Percentiles rank a stretch among this genome's conserved stretches.
phyloP scores from a whole-genome alignment of 371 early-diverging fungal genomes.

The Apophysomyces ossiformis region DNA sequence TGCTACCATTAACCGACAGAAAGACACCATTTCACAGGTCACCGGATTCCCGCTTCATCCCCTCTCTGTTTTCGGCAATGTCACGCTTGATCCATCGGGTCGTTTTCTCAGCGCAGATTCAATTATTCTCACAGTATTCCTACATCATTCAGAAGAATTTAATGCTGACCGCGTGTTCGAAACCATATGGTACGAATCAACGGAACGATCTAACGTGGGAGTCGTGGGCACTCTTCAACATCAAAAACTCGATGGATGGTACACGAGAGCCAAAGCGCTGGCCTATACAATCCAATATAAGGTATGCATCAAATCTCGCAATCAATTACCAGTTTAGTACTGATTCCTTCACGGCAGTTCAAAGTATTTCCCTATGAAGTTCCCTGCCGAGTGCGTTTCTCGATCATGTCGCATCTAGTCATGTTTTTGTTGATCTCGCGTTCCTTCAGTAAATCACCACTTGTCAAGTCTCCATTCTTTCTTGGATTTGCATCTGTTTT shows the following conservation, averaged over 20 bases:
- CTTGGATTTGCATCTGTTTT: constrained; percentile 68
- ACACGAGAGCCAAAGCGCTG: constrained; percentile 17
- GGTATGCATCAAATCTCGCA: constrained; percentile 15
- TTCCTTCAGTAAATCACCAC: constrained; percentile 64
- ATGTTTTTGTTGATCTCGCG: constrained; percentile 68
- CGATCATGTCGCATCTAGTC: constrained; percentile 22
- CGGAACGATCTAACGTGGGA: constrained; percentile 7
- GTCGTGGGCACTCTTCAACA: constrained; percentile 11
- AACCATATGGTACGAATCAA: background rate
- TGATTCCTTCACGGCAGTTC: constrained; percentile 17
- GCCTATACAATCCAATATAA: constrained; percentile 37
- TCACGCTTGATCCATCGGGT: constrained; percentile 32
- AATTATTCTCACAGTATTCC: constrained; percentile 28
- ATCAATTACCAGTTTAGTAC: background rate
- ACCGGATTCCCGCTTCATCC: constrained; percentile 48
- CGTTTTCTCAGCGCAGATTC: constrained; percentile 50
- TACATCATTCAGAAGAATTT: background rate
- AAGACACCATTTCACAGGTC: constrained; percentile 28
- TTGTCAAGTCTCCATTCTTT: constrained; percentile 77
- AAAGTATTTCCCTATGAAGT: constrained; percentile 35
- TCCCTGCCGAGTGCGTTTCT: constrained; percentile 25
- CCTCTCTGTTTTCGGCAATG: constrained; percentile 52
- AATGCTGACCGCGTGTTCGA: background rate
- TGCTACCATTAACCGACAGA: constrained; percentile 31
- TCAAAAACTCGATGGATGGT: constrained; percentile 14